Evolutionary conservation across 805 yeast genomes (phyloP), one percentile per base, ranked within the genome.

Genomic region (Debaryomyces maramus): DNA sequence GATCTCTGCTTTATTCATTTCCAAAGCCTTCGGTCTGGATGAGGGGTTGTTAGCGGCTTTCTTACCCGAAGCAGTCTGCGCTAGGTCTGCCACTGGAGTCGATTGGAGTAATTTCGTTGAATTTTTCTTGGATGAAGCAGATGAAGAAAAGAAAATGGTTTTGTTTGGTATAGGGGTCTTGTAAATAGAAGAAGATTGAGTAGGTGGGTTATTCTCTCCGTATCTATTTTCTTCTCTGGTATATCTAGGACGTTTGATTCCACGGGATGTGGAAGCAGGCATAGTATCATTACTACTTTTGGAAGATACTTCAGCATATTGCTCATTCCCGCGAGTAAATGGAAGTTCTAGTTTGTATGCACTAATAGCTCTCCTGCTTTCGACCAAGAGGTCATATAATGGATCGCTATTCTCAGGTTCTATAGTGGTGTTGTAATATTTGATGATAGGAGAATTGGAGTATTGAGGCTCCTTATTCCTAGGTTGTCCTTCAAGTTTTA

Each of bases 141-240:
- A 48, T 20, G 66, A 63, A 9, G 66, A 60, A 40, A 58, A 60
- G 41, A 43, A 56, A 1, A 53, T 48, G 9, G 65, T 52, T 34
- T 53, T 60, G 36, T 54, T 60, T 4, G 57, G 57, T 10, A 52
- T 51, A 3, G 66, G 65, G 17, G 63, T 60, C 29, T 52, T 49
- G 40, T 43, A 44, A 19, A 24, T 24, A 32, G 34, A 41, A 36
- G 5, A 53, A 47, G 10, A 51, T 41, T 4, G 50, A 32, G 16
- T 30, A 11, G 20, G 36, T 6, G 15, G 32, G 8, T 18, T 28
- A n/a, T 19, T 28, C 14, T 38, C 45, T 10, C 35, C 45, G 10
- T 38, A 30, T 18, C 13, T 31, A 19, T 36, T 34, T 3, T 41
- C 46, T 11, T 23, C 31, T 9, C 27, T 26, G 10, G 23, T 13